Base-by-base conservation (phyloP, 129 eudicot genomes). In the Logfia minima region DNA sequence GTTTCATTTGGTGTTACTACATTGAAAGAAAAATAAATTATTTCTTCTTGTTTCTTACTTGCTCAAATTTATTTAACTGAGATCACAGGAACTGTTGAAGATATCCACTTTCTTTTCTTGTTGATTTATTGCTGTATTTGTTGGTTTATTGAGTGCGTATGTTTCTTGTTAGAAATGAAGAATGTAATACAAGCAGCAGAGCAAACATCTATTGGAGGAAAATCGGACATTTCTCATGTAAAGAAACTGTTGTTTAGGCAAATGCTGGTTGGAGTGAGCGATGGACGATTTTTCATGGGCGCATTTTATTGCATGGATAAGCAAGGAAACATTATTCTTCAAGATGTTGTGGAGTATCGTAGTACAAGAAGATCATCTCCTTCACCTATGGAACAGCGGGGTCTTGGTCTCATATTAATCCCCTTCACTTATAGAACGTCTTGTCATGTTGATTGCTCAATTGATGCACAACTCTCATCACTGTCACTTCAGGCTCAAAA, bases 251-350 rank as follows among this genome's bases (percentile, higher is more conserved):
- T 93, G 74, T 79, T 81, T 77, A 85, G 83, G 13, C 74, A 82
- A 83, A 86, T 93, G 92, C 78, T 93, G 74, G 84, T 93, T 2
- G 96, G 97, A 32, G 89, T 90, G 13, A 88, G 66, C 39, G 98
- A 93, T 66, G 97, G 95, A 10, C 82, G 96, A 55, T 90, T 90
- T 86, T 93, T 93, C 80, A 68, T 86, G 85, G 98, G 98, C 11
- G 77, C 82, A 22, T 93, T 93, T 80, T 89, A 88, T 77, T 93
- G 97, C 75, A 76, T 90, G 58, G 98, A 93, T 79, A 93, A 93
- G 68, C 98, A 90, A 84, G 98, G 98, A 55, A 93, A 90, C 88
- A 88, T 90, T 7, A 86, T 93, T 66, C 90, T 93, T 64, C 96
- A 93, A 86, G 98, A 93, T 84, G 89, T 92, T 2, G 79, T 93